phyloP scores from a whole-genome alignment of 1,284 basidiomycete species.

The Cryptococcus sp. region DNA sequence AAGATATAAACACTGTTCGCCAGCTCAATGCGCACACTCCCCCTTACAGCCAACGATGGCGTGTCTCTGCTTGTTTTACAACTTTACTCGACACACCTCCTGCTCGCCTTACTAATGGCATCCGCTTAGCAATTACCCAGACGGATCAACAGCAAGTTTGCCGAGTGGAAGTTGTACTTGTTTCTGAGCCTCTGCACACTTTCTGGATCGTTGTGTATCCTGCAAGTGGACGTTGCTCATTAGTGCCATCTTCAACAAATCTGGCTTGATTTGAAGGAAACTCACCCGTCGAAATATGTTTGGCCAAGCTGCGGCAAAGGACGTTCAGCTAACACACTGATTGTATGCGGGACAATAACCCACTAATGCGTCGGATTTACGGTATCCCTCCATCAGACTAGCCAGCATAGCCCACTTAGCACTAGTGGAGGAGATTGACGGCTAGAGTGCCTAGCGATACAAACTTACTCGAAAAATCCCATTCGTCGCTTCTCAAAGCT shows the following conservation, averaged over 20 bases:
- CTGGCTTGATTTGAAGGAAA: background rate
- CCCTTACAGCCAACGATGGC: too few species aligned
- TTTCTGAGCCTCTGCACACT: conserved; percentile 35
- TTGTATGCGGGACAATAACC: background rate
- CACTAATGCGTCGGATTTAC: conserved; percentile 45
- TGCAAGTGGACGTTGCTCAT: background rate
- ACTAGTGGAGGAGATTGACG: background rate
- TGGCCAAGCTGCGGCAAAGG: conserved; percentile 20
- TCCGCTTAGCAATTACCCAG: conserved; percentile 26
- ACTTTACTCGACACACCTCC: too few species aligned
- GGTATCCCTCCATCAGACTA: conserved; percentile 46
- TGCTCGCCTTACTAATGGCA: too few species aligned
- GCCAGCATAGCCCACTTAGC: background rate
- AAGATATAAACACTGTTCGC: too few species aligned
- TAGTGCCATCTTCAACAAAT: background rate
- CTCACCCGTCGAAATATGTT: conserved; percentile 32
- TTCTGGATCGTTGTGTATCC: conserved; percentile 45
- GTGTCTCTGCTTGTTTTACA: too few species aligned
- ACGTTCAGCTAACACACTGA: background rate
- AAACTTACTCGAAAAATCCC: conserved; percentile 43
- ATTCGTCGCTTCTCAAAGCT: conserved; percentile 47
- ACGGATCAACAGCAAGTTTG: conserved; percentile 36
- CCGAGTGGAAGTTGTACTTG: conserved; percentile 40
- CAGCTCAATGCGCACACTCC: too few species aligned
- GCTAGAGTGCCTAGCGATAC: background rate